phyloP scores from a whole-genome alignment of 768 basidiomycete genomes.

The Tulasnella sp. region DNA sequence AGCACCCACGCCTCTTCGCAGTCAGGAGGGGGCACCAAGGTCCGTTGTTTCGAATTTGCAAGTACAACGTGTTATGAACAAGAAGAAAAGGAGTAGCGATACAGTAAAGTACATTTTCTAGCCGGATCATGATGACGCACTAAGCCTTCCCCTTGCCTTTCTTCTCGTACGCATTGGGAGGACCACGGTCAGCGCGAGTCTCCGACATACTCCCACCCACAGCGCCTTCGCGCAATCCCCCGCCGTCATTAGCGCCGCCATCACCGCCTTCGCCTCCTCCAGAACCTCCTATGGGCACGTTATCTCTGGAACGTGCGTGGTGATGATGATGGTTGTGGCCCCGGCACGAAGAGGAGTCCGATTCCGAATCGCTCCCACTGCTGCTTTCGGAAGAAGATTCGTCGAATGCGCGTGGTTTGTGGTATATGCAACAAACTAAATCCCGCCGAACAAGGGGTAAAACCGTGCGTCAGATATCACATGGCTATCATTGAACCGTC shows the following conservation, averaged over 20 bases:
- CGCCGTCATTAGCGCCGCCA: conserved; percentile 3
- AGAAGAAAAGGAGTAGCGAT: not conserved
- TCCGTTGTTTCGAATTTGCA: not conserved
- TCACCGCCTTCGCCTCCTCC: conserved; percentile 1
- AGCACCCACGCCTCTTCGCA: not conserved
- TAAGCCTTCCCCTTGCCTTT: conserved; percentile 7
- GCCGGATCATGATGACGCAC: not conserved
- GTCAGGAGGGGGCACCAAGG: not conserved
- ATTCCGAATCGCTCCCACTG: conserved; percentile 49
- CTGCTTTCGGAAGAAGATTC: conserved; percentile 68
- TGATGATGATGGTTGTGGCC: conserved; percentile 27
- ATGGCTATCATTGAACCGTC: not conserved
- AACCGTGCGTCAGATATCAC: conserved; percentile 11
- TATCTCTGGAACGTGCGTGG: conserved; percentile 25
- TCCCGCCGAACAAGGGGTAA: not conserved
- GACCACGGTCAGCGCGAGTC: conserved; percentile 31
- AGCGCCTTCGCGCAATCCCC: conserved; percentile 25
- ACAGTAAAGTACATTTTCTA: not conserved
- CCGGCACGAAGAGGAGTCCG: conserved; percentile 33
- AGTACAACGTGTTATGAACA: not conserved
- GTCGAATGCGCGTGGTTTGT: conserved; percentile 72
- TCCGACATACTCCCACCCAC: conserved; percentile 30
- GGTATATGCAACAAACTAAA: conserved; percentile 95
- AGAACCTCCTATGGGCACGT: conserved; percentile 27
- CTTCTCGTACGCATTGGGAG: conserved; percentile 40